A percentile compares a stretch with the other conserved stretches of the same genome.
These are phyloP conservation scores for Hypomyces rosellus DNA, from an alignment of 2,329 filamentous ascomycete genomes.

Conservation along the genomic window DNA sequence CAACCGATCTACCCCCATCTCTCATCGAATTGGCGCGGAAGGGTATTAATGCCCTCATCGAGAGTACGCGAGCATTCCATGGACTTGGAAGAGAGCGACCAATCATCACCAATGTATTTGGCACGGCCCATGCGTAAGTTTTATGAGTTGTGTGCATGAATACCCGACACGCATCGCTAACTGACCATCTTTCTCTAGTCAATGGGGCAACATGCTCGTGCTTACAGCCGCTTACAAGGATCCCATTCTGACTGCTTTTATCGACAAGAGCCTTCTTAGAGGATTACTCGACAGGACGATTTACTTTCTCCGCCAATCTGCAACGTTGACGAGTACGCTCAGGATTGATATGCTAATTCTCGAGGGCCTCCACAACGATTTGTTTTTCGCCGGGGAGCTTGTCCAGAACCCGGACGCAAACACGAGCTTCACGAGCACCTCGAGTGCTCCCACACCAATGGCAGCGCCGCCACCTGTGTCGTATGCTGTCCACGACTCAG, in stretches of 20 bases:
- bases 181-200: conserved; percentile 45
- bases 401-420: conserved; percentile 21
- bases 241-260: conserved; percentile 49
- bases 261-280: conserved; percentile 51
- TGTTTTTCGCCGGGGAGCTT: conserved; percentile 25
- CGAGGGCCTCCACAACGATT: conserved; percentile 42
- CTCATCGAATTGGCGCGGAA: conserved; percentile 50
- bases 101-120: conserved; percentile 93
- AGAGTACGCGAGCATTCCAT: conserved; percentile 79
- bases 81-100: conserved; percentile 57
- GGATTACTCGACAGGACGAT: conserved; percentile 68
- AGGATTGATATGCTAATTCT: conserved; percentile 70
- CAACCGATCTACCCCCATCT: conserved; percentile 36
- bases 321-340: conserved; percentile 69
- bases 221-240: conserved; percentile 75
- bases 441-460: conserved; percentile 19
- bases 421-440: conserved; percentile 39
- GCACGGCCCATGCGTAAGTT: conserved; percentile 90
- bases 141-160: conserved; percentile 18
- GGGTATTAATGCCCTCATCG: conserved; percentile 69
- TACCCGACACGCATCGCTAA: conserved; percentile 10
- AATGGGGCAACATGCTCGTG: conserved; percentile 96
- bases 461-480: conserved; percentile 11
- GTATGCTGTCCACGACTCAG: not conserved
- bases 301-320: conserved; percentile 62